A percentile compares a stretch with the other conserved stretches of the same genome.
Conservation (phyloP, 2,329 filamentous ascomycete genomes). For the Rutstroemia sp. region DNA sequence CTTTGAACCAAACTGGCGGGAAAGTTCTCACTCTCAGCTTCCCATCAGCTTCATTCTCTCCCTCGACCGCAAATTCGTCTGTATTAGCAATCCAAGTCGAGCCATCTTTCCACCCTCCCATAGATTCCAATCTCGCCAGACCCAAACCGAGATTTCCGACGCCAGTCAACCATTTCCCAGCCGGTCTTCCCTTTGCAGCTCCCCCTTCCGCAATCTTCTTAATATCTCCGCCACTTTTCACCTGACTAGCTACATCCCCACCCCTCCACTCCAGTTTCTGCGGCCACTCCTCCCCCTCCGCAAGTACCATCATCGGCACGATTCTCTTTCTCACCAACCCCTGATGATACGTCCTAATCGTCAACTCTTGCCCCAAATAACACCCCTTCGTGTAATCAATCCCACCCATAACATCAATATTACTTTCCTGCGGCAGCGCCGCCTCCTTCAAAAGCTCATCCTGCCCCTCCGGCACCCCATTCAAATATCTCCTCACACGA, state of each 20-base stretch:
- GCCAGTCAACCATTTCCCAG: constrained; percentile 73
- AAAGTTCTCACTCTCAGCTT: constrained; percentile 64
- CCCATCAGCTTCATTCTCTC: constrained; percentile 28
- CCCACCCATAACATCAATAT: constrained; percentile 77
- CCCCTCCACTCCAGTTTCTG: constrained; percentile 41
- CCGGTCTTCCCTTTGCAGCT: constrained; percentile 56
- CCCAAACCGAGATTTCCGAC: constrained; percentile 83
- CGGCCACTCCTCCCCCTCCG: constrained; percentile 34
- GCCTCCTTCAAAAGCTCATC: constrained; percentile 63
- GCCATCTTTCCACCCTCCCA: constrained; percentile 73
- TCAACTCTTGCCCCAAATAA: constrained; percentile 94
- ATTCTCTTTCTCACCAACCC: constrained; percentile 90
- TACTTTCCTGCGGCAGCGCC: constrained; percentile 79
- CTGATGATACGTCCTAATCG: constrained; percentile 88
- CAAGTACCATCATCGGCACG: constrained; percentile 70
- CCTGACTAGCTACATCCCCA: constrained; percentile 39
- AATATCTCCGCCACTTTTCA: constrained; percentile 24
- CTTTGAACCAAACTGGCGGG: constrained; percentile 64
- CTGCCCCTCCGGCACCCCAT: constrained; percentile 80
- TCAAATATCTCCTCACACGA: constrained; percentile 56
- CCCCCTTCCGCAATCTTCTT: constrained; percentile 34
- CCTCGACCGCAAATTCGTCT: constrained; percentile 41
- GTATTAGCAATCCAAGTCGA: constrained; percentile 46
- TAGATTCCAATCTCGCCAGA: constrained; percentile 79
- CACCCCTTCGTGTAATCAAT: constrained; percentile 95